Evolutionary conservation across 2,329 filamentous ascomycete species (phyloP), one percentile per base, ranked within the genome.

Genomic region (Beauveria australis): DNA sequence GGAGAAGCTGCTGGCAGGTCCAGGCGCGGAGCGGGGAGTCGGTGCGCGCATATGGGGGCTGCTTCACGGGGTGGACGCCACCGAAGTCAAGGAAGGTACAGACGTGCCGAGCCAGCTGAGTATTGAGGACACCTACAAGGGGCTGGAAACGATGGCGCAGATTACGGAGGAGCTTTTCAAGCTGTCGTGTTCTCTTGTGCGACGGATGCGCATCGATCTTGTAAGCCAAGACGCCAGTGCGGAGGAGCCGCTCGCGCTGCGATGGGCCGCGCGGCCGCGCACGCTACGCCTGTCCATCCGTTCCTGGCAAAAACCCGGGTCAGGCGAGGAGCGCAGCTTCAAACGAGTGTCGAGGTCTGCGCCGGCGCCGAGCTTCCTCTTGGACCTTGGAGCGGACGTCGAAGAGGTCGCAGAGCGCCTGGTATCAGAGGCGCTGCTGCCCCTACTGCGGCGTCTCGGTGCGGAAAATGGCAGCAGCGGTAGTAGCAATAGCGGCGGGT

Each of bases 51-150:
- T 92, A 3, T 97, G 91, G 91, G 79, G 77, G 19, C 77, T 96
- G 7, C 75, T 97, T 2, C 88, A 97, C 70, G 93, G 92, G 6
- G 79, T 91, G 30, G 93, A 97, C 71, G 76, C 85, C 57, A 79
- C 82, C 0, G 86, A 90, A 62, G 91, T 97, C 19, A 85, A 86
- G 54, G 80, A 86, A 64, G 88, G 86, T 2, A 84, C 83, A 66
- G 82, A 86, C 49, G 74, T 95, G 1, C 93, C 93, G 0, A 86
- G 85, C 1, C 92, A 97, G 72, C 95, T 97, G 70, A 94, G 91
- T 72, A 94, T 97, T 64, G 93, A 97, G 70, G 92, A 97, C 73
- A 94, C 91, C 18, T 97, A 96, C 71, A 81, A 84, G 26, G 84
- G 86, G 18, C 77, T 96, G 1, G 83, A 88, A 65, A 85, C 80